Base-by-base conservation (phyloP, 2,329 filamentous ascomycete genomes). In the Aspergillus versicolor region DNA sequence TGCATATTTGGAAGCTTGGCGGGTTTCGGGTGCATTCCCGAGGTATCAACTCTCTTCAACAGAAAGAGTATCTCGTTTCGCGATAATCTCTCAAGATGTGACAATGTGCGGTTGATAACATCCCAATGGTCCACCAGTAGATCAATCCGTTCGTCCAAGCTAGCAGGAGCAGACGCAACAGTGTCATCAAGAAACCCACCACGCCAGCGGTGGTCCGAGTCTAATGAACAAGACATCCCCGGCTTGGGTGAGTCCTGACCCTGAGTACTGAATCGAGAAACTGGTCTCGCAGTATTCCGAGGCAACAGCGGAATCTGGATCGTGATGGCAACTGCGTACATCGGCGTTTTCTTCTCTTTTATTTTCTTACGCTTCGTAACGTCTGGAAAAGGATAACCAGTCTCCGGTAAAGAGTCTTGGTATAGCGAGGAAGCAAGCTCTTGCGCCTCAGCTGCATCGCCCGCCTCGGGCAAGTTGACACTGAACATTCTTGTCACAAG, bases 401-500 rank as follows among this genome's bases (percentile, higher is more conserved):
- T 60, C 34, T 75, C 70, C 4, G 69, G 67, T 41, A 72, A 62
- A 12, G 69, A 69, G 37, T 73, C 73, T 22, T 71, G 65, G 32
- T 70, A 67, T 9, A 73, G 60, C 5, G 69, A 66, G 51, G 60
- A 65, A n/a, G 67, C 61, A 49, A 67, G 61, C 30, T 76, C 73
- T 13, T 67, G 59, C 15, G 65, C 56, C 24, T 78, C 76, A 40
- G 68, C 65, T 63, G 68, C 48, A 24, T 74, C 75, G 11, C 69
- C 69, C 7, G 75, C 74, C 38, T 82, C 81, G 3, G 80, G 77
- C 2, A 83, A 68, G 49, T 79, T 78, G 54, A 85, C 80, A n/a
- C 81, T 81, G 66, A 86, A 86, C 73, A 84, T 81, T 55, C 82
- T 77, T 5, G 83, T 85, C 54, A 85, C 77, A 49, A 85, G 75